These are phyloP conservation scores for Saturnispora dispora DNA, from an alignment of 805 yeast genomes.

Conservation along the genomic window DNA sequence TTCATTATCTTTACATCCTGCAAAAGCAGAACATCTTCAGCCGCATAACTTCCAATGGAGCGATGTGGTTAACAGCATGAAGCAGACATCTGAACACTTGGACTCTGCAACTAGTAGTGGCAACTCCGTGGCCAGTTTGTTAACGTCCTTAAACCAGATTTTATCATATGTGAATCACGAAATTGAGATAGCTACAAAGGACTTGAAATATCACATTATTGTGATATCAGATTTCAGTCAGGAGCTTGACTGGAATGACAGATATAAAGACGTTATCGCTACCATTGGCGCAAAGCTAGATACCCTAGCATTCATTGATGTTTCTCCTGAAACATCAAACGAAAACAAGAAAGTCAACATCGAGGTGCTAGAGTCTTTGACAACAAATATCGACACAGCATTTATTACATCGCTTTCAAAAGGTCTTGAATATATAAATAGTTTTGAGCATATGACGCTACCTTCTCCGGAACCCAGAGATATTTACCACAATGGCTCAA, in stretches of 20 bases:
- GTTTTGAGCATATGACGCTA: constrained; percentile 1
- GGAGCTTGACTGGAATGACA: not conserved
- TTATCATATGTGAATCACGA: constrained; percentile 4
- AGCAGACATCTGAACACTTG: not conserved
- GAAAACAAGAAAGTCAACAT: not conserved
- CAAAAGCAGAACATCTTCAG: not conserved
- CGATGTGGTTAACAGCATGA: constrained; percentile 1
- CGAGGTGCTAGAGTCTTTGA: not conserved
- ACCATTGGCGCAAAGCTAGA: not conserved
- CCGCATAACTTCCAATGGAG: not conserved
- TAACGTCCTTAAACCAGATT: not conserved
- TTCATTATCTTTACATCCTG: constrained; percentile 1
- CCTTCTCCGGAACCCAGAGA: constrained; percentile 12
- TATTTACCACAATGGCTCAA: constrained; percentile 6
- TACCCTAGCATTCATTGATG: constrained; percentile 1
- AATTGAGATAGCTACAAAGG: not conserved
- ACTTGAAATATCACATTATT: not conserved
- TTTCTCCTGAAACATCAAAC: not conserved
- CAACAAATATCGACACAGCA: not conserved
- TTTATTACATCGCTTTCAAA: not conserved
- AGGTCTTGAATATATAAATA: constrained; percentile 3
- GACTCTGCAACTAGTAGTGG: not conserved
- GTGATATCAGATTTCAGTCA: not conserved
- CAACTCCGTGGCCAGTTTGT: not conserved
- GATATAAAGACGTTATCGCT: not conserved